A percentile compares a stretch with the other conserved stretches of the same genome.
Conservation (phyloP, 208 protist genomes). For the Endotrypanum monterogeii region DNA sequence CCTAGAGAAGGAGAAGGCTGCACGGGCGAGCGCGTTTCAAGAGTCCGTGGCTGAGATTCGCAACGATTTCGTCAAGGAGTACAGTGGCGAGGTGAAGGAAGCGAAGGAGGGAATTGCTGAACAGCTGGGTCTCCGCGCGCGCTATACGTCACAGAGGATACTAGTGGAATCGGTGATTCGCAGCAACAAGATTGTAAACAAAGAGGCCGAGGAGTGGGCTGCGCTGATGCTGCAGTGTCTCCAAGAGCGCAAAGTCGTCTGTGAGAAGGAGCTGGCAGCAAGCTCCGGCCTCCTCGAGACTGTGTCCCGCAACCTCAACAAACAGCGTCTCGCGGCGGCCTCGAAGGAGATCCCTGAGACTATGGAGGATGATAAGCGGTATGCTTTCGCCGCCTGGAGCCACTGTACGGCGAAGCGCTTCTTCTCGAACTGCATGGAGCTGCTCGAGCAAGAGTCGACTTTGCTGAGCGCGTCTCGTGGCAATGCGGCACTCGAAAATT, state of each 20-base stretch:
- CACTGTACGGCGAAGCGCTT: conserved; percentile 76
- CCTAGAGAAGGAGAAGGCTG: conserved; percentile 46
- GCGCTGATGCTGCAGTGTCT: conserved; percentile 38
- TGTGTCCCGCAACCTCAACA: conserved; percentile 56
- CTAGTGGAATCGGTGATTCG: conserved; percentile 36
- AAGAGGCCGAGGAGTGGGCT: conserved; percentile 53
- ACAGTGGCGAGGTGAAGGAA: conserved; percentile 41
- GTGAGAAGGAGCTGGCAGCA: conserved; percentile 30
- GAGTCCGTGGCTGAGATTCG: conserved; percentile 44
- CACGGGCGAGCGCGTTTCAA: conserved; percentile 26
- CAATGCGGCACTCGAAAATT: conserved; percentile 50
- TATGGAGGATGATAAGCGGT: conserved; percentile 46
- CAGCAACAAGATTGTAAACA: conserved; percentile 44
- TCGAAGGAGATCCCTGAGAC: conserved; percentile 42
- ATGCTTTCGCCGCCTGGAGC: conserved; percentile 65
- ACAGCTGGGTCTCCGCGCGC: conserved; percentile 24
- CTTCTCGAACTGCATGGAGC: conserved; percentile 74
- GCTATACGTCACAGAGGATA: conserved; percentile 37
- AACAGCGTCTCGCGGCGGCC: conserved; percentile 26
- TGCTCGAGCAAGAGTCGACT: conserved; percentile 59
- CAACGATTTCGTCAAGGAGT: conserved; percentile 38
- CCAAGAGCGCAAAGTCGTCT: conserved; percentile 38
- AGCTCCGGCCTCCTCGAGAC: conserved; percentile 37
- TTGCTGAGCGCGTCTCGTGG: conserved; percentile 35
- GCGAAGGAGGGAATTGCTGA: conserved; percentile 37